These are phyloP conservation scores for Rubia tinctorum DNA, from an alignment of 305 asterid species.

Conservation along the genomic window DNA sequence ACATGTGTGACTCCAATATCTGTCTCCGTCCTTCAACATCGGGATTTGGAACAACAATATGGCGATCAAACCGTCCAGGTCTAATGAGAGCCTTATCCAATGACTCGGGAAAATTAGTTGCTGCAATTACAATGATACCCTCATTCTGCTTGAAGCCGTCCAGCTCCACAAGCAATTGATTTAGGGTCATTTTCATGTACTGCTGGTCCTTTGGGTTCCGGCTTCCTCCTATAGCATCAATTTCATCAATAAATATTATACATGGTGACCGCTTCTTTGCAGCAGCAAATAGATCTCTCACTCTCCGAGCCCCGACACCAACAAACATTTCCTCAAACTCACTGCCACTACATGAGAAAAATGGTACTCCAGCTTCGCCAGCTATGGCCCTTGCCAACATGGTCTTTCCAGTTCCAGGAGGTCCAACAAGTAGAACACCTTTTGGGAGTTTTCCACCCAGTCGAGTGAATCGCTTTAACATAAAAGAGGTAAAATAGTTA, in stretches of 20 bases:
- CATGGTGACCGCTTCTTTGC: slow-evolving; percentile 97
- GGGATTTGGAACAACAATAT: slow-evolving; percentile 93
- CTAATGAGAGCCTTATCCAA: slow-evolving; percentile 94
- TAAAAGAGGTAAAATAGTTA: slow-evolving; percentile 7
- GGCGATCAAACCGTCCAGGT: slow-evolving; percentile 93
- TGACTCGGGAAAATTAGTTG: slow-evolving; percentile 93
- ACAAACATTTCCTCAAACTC: slow-evolving; percentile 96
- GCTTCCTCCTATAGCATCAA: slow-evolving; percentile 98
- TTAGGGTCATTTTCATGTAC: slow-evolving; percentile 91
- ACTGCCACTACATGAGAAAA: slow-evolving; percentile 91
- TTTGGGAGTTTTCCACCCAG: slow-evolving; percentile 96
- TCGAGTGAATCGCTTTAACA: slow-evolving; percentile 76
- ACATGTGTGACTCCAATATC: slow-evolving; percentile 91
- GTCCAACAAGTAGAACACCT: slow-evolving; percentile 91
- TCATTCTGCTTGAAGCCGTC: slow-evolving; percentile 98
- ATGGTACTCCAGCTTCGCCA: slow-evolving; percentile 95
- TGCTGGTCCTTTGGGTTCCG: slow-evolving; percentile 98
- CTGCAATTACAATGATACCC: slow-evolving; percentile 92
- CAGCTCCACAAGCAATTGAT: slow-evolving; percentile 93
- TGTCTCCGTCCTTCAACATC: slow-evolving; percentile 98
- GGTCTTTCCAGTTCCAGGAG: slow-evolving; percentile 98
- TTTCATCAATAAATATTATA: slow-evolving; percentile 89
- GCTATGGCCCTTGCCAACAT: slow-evolving; percentile 97
- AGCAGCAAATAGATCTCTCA: slow-evolving; percentile 85
- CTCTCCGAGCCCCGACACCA: slow-evolving; percentile 94